Conservation (phyloP, 2,329 filamentous ascomycete species). For the Septoria petroselini region DNA sequence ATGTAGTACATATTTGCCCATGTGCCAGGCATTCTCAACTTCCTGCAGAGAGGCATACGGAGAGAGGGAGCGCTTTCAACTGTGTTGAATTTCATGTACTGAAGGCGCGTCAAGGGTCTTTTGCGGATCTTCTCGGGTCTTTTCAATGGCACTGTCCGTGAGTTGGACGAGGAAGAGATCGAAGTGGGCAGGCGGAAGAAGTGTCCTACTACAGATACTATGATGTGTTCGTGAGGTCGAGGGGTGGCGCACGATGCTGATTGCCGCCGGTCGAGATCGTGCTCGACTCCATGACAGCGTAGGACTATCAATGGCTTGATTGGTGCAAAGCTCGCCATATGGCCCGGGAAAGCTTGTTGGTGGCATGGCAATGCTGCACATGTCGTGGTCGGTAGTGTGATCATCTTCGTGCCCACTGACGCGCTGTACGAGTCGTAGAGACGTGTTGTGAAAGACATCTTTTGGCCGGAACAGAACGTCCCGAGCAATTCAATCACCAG, state of each 20-base stretch:
- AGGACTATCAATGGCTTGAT: neutral
- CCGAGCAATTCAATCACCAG: too few relatives aligned
- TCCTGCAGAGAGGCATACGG: slow-evolving; percentile 33
- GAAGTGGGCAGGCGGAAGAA: neutral
- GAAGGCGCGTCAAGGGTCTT: slow-evolving; percentile 31
- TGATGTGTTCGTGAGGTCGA: neutral
- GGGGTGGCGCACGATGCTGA: too few relatives aligned
- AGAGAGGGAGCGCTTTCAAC: slow-evolving; percentile 29
- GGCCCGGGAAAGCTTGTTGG: neutral
- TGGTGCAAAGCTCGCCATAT: neutral
- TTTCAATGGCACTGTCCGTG: slow-evolving; percentile 26
- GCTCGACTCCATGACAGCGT: neutral
- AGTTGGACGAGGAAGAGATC: slow-evolving; percentile 28
- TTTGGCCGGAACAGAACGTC: too few relatives aligned
- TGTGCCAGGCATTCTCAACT: slow-evolving; percentile 40
- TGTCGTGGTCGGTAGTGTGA: neutral
- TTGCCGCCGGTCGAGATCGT: neutral
- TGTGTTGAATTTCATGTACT: slow-evolving; percentile 24
- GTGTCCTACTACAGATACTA: neutral
- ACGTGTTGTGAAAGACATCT: too few relatives aligned
- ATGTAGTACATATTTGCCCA: slow-evolving; percentile 47
- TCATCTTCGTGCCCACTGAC: neutral
- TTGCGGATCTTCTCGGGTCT: slow-evolving; percentile 29
- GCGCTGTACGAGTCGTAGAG: too few relatives aligned
- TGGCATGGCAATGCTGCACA: neutral